Evolutionary conservation across 805 yeast species (phyloP), one percentile per base, ranked within the genome.

Genomic region (Wickerhamomyces bisporus): DNA sequence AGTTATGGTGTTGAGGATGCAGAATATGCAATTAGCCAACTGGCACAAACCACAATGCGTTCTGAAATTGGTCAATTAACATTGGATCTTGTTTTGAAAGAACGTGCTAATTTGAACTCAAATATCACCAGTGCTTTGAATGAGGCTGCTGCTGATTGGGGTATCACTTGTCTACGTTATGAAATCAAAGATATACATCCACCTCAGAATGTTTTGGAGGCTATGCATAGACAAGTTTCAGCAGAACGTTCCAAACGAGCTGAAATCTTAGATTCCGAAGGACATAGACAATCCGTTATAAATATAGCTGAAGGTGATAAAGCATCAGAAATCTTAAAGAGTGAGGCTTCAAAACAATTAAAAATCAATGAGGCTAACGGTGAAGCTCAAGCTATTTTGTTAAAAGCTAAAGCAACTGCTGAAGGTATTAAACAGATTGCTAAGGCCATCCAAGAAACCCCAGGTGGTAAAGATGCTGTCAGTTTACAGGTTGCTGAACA

Each of bases 1-100:
- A 75, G 86, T 31, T 86, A 86, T 52, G 94, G 94, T 12, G 94
- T 86, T 15, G 95, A 86, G 55, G 89, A 86, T 53, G 86, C 88
- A 34, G 86, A 81, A 54, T 86, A 82, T 57, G 95, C 95, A 27
- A 78, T 86, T 38, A 70, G 83, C 29, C 95, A 86, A 61, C 71
- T 86, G 47, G 95, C 95, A 0, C 95, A 86, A 59, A 86, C 95
- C 10, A 84, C 95, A 12, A 86, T 86, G 95, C 70, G 95, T 52
- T 79, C 87, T 1, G 95, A 86, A 59, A 86, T 86, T 53, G 95
- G 95, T 35, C 86, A 84, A 47, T 65, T 86, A 66, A 71, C 88
- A 3, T 70, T 86, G 50, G 95, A 86, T 57, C 77, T 80, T 33
- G 94, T 85, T 14, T 68, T 86, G 48, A 71, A 77, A 43, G 95